Evolutionary conservation across 2,329 filamentous ascomycete genomes (phyloP).

Genomic region (Aspergillus hiratsukae): DNA sequence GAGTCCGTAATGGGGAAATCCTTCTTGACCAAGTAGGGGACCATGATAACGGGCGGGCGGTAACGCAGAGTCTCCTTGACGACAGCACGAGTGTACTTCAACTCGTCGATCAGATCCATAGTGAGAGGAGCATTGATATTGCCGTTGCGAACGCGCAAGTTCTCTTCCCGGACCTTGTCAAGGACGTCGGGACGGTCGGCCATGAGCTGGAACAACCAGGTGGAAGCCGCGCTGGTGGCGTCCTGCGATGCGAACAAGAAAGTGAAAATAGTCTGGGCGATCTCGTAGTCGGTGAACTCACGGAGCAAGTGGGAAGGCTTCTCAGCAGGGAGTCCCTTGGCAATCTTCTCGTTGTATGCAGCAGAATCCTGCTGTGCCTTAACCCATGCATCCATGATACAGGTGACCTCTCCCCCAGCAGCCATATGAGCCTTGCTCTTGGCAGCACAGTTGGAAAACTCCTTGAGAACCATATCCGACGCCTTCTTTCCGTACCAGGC

Average conservation of each 20-base stretch:
- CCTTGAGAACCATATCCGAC: conserved; percentile 81
- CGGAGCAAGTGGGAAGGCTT: conserved; percentile 82
- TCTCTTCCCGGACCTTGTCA: conserved; percentile 87
- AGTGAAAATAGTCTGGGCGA: conserved; percentile 88
- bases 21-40: conserved; percentile 93
- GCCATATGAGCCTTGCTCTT: conserved; percentile 92
- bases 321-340: conserved; percentile 65
- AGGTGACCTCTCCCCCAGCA: conserved; percentile 77
- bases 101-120: conserved; percentile 82
- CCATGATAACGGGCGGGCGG: conserved; percentile 94
- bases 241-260: conserved; percentile 98
- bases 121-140: conserved; percentile 65
- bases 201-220: conserved; percentile 92
- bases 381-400: conserved; percentile 95
- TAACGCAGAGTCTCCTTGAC: conserved; percentile 90
- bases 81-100: conserved; percentile 86
- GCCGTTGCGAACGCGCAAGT: conserved; percentile 70
- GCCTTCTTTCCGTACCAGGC: conserved; percentile 97
- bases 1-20: conserved; percentile 80
- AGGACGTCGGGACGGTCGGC: conserved; percentile 91
- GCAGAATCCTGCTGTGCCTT: conserved; percentile 82
- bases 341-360: conserved; percentile 73
- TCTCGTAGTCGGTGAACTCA: conserved; percentile 85
- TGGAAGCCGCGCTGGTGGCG: conserved; percentile 86
- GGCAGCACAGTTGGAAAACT: conserved; percentile 86